Conservation (phyloP, 345 rosid genomes). For the Orychophragmus violaceus region DNA sequence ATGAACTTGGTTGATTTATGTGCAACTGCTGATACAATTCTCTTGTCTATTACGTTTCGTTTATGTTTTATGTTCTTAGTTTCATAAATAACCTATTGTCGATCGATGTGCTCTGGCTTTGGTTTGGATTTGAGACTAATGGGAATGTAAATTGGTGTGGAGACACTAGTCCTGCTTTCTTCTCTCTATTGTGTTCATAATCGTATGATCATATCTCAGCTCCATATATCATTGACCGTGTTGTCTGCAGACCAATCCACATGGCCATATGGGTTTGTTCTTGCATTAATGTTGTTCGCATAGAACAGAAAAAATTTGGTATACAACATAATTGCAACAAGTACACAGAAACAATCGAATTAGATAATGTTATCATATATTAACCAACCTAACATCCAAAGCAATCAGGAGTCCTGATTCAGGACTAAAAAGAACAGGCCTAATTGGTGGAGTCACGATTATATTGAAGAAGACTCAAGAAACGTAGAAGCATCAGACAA, state of each 20-base stretch:
- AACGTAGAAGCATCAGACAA: conserved; percentile 3
- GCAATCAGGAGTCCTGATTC: neutral
- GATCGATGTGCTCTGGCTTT: neutral
- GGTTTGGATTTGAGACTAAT: conserved; percentile 12
- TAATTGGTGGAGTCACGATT: neutral
- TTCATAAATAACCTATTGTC: conserved; percentile 3
- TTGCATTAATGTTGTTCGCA: neutral
- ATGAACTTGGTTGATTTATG: neutral
- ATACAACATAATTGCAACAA: no score
- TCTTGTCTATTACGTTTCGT: neutral
- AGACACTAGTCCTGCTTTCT: neutral
- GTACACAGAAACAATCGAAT: neutral
- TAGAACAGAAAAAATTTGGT: neutral
- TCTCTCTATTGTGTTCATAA: neutral
- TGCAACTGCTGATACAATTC: neutral
- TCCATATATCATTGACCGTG: neutral
- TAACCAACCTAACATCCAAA: neutral
- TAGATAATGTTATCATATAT: neutral
- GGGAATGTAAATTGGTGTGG: conserved; percentile 27
- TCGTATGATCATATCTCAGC: neutral
- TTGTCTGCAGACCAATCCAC: neutral
- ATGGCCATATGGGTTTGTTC: conserved; percentile 12
- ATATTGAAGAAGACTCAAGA: neutral
- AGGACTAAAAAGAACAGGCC: neutral
- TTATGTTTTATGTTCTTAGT: conserved; percentile 3